Base-by-base conservation (phyloP, 768 basidiomycete species). In the Leccinum subtestaceum region DNA sequence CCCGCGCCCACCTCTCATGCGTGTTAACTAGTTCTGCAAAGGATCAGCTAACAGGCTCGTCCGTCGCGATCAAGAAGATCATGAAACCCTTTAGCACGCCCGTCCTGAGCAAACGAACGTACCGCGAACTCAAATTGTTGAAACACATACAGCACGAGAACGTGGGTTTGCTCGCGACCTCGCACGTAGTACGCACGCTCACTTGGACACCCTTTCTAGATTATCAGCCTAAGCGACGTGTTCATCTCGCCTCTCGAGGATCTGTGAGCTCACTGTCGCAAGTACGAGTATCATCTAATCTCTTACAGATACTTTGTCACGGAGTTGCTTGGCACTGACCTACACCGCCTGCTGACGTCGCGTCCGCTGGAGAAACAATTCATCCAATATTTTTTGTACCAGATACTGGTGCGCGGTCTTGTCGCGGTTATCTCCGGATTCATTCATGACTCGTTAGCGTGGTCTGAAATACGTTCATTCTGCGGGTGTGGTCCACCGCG, bases 51-150 rank as follows among this genome's bases (percentile, higher is more conserved):
- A 96, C 94, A 9, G 90, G 86, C 45, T 85, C 93, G 49, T 91
- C 93, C 17, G 95, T 96, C 58, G 97, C 97, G 69, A 95, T 99
- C 80, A 99, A 99, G 85, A 98, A 98, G 86, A 99, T 98, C 80
- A 98, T 98, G 96, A 99, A 99, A 75, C 97, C 97, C 7, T 99
- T 99, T 79, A 92, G 90, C 72, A 98, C 97, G 6, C 95, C 97
- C 19, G 97, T 99, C n/a, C 81, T 99, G 67, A 89, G 88, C 75
- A 98, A 98, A 78, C 83, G 97, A 63, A 99, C 97, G 1, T 98
- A 98, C 75, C 85, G 97, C 61, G 97, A 99, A 77, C 83, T 99
- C 68, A 99, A 99, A 77, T 83, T 99, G 45, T 82, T 99, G 71
- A 98, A 98, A 77, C 96, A 99, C 75, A 92, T 99, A 67, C 91